Conservation (phyloP, 2,329 filamentous ascomycete species). For the Ophiostoma fasciatum region DNA sequence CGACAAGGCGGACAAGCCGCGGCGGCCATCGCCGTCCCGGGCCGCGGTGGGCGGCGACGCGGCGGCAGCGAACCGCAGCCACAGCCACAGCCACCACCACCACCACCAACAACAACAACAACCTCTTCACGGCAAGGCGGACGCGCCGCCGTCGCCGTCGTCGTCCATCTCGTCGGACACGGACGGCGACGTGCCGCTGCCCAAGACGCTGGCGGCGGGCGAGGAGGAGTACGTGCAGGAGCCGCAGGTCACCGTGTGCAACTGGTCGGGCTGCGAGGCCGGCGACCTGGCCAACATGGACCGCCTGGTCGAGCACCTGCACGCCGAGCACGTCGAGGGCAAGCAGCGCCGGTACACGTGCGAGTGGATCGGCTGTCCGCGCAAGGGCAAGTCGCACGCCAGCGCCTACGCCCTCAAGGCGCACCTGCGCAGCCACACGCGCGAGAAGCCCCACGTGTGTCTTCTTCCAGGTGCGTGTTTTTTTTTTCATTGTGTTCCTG, state of each 20-base stretch:
- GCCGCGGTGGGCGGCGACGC: too few relatives aligned
- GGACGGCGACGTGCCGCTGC: conserved; percentile 58
- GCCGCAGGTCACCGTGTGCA: conserved; percentile 64
- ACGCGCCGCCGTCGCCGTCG: conserved; percentile 11
- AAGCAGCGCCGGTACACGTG: conserved; percentile 96
- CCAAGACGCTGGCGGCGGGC: conserved; percentile 46
- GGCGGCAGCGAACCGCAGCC: too few relatives aligned
- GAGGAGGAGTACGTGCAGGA: conserved; percentile 63
- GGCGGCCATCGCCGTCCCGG: not conserved
- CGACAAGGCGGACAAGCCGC: conserved; percentile 6
- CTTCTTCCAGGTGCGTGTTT: conserved; percentile 66
- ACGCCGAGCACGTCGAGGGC: conserved; percentile 86
- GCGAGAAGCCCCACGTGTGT: conserved; percentile 98
- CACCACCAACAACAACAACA: too few relatives aligned
- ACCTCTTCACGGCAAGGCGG: not conserved
- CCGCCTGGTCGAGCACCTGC: conserved; percentile 65
- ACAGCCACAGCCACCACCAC: not conserved
- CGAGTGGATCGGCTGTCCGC: conserved; percentile 80
- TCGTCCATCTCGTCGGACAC: conserved; percentile 81
- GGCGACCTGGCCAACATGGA: conserved; percentile 71
- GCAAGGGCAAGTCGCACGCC: conserved; percentile 83
- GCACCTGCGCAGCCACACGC: conserved; percentile 93
- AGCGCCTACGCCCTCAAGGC: conserved; percentile 92
- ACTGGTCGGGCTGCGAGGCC: conserved; percentile 60
- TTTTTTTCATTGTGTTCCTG: not conserved